Base-by-base conservation (phyloP, 1,284 basidiomycete genomes). In the Cystobasidium sp. region DNA sequence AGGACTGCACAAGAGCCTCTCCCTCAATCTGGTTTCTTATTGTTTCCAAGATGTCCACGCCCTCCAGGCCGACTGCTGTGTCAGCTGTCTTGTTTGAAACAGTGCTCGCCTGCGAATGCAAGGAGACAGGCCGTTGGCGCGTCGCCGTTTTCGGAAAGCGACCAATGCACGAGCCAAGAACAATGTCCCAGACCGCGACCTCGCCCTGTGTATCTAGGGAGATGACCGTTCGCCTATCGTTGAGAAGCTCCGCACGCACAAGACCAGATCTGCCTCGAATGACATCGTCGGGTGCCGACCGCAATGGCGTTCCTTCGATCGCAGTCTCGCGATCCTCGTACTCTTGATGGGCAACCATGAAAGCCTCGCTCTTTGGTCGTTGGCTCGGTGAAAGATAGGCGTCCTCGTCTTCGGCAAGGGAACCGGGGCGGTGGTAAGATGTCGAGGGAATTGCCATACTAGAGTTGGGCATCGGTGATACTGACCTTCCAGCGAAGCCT, bases 101-200 rank as follows among this genome's bases (percentile, higher is more conserved):
- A 39, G 24, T 63, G 37, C 47, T 63, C 51, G 62, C 22, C 41
- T 37, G 49, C 46, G 58, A 52, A 14, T 20, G 9, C 18, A 43
- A 5, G 2, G 64, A 66, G n/a, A 44, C 6, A 44, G 75, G 31
- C 47, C 65, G 77, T 68, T n/a, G 77, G 62, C 61, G 71, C 43
- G 94, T 87, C 71, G 93, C 92, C 41, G 87, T 87, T 10, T 85
- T 84, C 7, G 82, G 78, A 81, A 89, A 94, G 59, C 86, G 83
- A 1, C 96, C 96, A 1, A 91, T 82, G 82, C 95, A 98, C 1
- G 84, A 77, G 1, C 91, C 89, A 0, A 88, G 86, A 18, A 96
- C 86, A 68, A 99, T 88, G 83, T 99, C 92, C 96, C 97, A 99
- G 3, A 95, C 88, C 0, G 90, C 91, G 3, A 99, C 89, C 77